phyloP scores from a whole-genome alignment of 768 basidiomycete species.

The Russula lepida region DNA sequence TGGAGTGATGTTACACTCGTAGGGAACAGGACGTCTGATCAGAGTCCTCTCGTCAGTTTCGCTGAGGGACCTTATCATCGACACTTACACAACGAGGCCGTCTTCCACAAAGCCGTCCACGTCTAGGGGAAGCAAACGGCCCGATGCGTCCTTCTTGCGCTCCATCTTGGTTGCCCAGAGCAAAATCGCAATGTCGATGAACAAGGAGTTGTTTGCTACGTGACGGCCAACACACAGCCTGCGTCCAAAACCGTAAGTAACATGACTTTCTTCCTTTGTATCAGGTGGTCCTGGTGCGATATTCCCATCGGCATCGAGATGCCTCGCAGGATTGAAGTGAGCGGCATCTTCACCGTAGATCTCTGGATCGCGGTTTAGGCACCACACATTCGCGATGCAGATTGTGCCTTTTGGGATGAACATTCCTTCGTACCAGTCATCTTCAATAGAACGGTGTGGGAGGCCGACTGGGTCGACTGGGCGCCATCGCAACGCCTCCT shows the following conservation, averaged over 20 bases:
- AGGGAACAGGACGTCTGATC: slow-evolving; percentile 16
- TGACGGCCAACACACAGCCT: slow-evolving; percentile 20
- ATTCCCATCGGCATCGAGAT: slow-evolving; percentile 12
- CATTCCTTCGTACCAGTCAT: slow-evolving; percentile 21
- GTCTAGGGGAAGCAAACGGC: slow-evolving; percentile 7
- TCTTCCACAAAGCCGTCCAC: slow-evolving; percentile 20
- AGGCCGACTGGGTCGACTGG: slow-evolving; percentile 18
- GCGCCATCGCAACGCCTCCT: slow-evolving; percentile 19
- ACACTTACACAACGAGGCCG: slow-evolving; percentile 19
- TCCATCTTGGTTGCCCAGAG: slow-evolving; percentile 16
- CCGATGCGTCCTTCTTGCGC: slow-evolving; percentile 11
- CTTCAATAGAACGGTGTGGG: slow-evolving; percentile 20
- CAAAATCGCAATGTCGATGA: slow-evolving; percentile 16
- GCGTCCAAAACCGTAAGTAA: slow-evolving; percentile 18
- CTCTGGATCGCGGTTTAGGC: slow-evolving; percentile 17
- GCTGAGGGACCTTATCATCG: background rate
- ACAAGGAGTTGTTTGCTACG: slow-evolving; percentile 17
- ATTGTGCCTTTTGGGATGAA: slow-evolving; percentile 20
- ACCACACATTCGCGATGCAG: slow-evolving; percentile 20
- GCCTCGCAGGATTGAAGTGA: slow-evolving; percentile 19
- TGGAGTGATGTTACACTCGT: slow-evolving; percentile 9
- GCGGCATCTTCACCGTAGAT: slow-evolving; percentile 18
- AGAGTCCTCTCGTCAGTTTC: background rate
- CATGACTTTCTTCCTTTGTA: slow-evolving; percentile 19
- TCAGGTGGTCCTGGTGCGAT: slow-evolving; percentile 16